Base-by-base conservation (phyloP, 306 rosid species). In the Cucurbita maxima region DNA sequence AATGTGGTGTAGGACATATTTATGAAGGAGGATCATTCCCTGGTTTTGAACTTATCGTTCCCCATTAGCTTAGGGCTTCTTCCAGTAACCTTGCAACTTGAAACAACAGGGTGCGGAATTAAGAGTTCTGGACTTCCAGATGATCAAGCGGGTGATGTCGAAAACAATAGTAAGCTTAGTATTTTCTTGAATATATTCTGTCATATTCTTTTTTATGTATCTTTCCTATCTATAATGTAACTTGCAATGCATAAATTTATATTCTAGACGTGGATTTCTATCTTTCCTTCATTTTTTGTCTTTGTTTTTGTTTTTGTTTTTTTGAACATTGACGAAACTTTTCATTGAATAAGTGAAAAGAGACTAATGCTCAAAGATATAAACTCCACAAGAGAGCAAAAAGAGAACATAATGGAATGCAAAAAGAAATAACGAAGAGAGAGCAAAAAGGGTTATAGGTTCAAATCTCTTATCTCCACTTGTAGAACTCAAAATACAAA, bases 11-110 rank as follows among this genome's bases (percentile, higher is more conserved):
- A 95, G 99, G 97, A 89, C 56, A 74, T 88, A 76, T 74, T 83
- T 76, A 78, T 91, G 80, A 89, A 83, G 81, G 99, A 95, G 84
- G 87, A 92, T 80, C 99, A 91, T 83, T 90, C 97, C 74, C 86
- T 91, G 62, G 96, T 94, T 53, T 77, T 91, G 75, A 92, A 88
- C 73, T 78, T 95, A 43, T 86, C 99, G 76, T 88, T 95, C 77
- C 73, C 88, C 72, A 77, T 84, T 48, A 91, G 99, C 86, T 80
- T 91, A 80, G 99, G 99, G 59, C 96, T 95, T 84, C 88, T 94
- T 60, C 98, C 99, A 72, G 88, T 88, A 71, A 83, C 90, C 63
- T 76, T 91, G 80, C 85, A 91, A 82, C 78, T 95, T 83, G 83
- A 88, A 83, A 86, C 99, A 54, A 87, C 82, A 55, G 82, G 96